phyloP scores from a whole-genome alignment of 2,329 filamentous ascomycete genomes.

The Fusarium luffae region DNA sequence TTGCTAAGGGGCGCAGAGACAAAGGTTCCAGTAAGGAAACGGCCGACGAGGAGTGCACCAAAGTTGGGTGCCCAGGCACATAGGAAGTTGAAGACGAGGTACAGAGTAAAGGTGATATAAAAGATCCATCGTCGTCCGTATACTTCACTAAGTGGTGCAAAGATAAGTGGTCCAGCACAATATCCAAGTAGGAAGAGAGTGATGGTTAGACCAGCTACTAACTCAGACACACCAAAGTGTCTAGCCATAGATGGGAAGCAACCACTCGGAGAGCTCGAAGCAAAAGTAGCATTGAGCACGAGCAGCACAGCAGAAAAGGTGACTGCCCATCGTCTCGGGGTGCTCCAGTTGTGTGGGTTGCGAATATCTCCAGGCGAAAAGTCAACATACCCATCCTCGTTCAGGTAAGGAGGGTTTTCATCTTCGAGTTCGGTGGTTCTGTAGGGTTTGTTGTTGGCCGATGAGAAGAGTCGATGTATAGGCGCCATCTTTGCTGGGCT shows the following conservation, averaged over 20 bases:
- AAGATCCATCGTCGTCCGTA: conserved; percentile 72
- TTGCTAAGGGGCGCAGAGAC: conserved; percentile 85
- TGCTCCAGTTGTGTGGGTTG: conserved; percentile 23
- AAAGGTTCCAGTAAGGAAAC: conserved; percentile 80
- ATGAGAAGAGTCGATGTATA: conserved; percentile 28
- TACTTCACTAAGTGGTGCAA: conserved; percentile 79
- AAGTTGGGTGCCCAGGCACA: conserved; percentile 80
- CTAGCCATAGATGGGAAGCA: conserved; percentile 21
- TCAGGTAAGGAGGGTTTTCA: conserved; percentile 19
- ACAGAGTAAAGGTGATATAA: conserved; percentile 67
- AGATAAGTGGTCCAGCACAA: conserved; percentile 77
- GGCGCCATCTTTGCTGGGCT: conserved; percentile 11
- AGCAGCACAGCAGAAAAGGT: conserved; percentile 23
- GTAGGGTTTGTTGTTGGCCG: conserved; percentile 26
- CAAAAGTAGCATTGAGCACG: conserved; percentile 27
- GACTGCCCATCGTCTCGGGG: conserved; percentile 5
- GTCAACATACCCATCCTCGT: conserved; percentile 24
- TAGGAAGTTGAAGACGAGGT: conserved; percentile 80
- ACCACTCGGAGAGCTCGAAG: conserved; percentile 25
- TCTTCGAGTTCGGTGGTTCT: conserved; percentile 20
- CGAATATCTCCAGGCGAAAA: conserved; percentile 12
- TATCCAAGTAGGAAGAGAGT: conserved; percentile 40
- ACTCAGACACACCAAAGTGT: conserved; percentile 24
- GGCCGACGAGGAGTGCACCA: conserved; percentile 76
- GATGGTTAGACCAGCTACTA: conserved; percentile 27